These are phyloP conservation scores for Solanum hybrid DNA, from an alignment of 305 asterid genomes.

Conservation along the genomic window DNA sequence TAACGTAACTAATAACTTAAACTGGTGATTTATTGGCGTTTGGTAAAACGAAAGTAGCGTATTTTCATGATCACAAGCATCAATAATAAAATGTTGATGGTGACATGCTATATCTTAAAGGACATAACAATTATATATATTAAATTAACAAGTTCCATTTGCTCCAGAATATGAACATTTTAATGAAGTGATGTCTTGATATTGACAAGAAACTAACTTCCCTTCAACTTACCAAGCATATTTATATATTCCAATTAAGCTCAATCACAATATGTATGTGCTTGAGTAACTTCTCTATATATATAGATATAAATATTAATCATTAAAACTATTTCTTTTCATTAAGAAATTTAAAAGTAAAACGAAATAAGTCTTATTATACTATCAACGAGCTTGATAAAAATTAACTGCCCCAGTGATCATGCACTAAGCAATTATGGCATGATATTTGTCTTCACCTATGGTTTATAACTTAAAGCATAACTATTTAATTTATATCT, in stretches of 20 bases:
- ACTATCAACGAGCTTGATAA: background rate
- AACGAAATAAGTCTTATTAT: background rate
- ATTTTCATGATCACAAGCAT: background rate
- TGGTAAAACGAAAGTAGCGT: background rate
- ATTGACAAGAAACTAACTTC: conserved; percentile 22
- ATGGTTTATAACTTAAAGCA: background rate
- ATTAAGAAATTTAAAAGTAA: background rate
- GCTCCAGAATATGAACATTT: conserved; percentile 1
- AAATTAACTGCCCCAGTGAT: background rate
- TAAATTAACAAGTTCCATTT: background rate
- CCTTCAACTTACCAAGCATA: background rate
- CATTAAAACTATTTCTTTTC: background rate
- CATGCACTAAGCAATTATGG: background rate
- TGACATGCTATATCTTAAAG: background rate
- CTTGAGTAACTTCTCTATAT: background rate
- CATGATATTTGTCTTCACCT: background rate
- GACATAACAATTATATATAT: background rate
- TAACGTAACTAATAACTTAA: background rate
- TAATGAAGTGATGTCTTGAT: conserved; percentile 15
- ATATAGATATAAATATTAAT: background rate
- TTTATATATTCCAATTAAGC: background rate
- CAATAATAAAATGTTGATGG: background rate
- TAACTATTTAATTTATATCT: background rate
- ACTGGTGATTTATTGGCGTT: background rate
- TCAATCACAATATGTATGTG: conserved; percentile 5